Percentiles rank a stretch among this genome's conserved stretches.
Evolutionary conservation across 371 early-diverging fungal genomes (phyloP).

Genomic region (Sporodiniella umbellata): DNA sequence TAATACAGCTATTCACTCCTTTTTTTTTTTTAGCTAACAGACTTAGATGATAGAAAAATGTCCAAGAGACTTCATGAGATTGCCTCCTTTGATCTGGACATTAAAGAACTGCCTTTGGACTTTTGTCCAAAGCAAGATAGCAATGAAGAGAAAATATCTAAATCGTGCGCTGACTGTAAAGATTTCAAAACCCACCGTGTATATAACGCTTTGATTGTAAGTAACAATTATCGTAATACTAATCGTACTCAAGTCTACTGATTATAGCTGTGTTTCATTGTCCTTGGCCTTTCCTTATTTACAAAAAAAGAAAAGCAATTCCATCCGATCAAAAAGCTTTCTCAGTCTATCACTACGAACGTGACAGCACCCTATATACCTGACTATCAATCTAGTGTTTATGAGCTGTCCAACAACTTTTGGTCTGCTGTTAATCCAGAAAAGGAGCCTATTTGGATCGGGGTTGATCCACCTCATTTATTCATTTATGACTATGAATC

Average conservation of each 20-base stretch:
- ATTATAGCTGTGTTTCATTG: constrained; percentile 22
- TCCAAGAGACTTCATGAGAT: constrained; percentile 28
- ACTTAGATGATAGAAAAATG: constrained; percentile 27
- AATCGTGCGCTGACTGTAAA: constrained; percentile 30
- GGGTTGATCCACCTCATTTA: constrained; percentile 20
- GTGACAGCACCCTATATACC: not conserved
- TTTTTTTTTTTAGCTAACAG: constrained; percentile 18
- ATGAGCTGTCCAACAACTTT: constrained; percentile 23
- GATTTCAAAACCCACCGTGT: constrained; percentile 32
- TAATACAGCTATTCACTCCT: not conserved
- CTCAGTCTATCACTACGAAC: constrained; percentile 1
- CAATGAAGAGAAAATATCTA: constrained; percentile 16
- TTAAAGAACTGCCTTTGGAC: constrained; percentile 6
- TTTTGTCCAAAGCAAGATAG: constrained; percentile 24
- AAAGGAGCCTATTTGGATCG: constrained; percentile 21
- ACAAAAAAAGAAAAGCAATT: constrained; percentile 1
- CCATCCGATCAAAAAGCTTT: constrained; percentile 8
- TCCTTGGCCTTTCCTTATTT: constrained; percentile 23
- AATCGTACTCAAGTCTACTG: too few species aligned
- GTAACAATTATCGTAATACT: not conserved
- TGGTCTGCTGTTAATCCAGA: constrained; percentile 33
- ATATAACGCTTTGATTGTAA: constrained; percentile 29
- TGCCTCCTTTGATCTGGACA: constrained; percentile 6
- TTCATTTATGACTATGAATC: constrained; percentile 5
- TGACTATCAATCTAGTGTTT: constrained; percentile 11